These are phyloP conservation scores for Pseudonectria foliicola DNA, from an alignment of 2,329 filamentous ascomycete genomes.

Conservation along the genomic window DNA sequence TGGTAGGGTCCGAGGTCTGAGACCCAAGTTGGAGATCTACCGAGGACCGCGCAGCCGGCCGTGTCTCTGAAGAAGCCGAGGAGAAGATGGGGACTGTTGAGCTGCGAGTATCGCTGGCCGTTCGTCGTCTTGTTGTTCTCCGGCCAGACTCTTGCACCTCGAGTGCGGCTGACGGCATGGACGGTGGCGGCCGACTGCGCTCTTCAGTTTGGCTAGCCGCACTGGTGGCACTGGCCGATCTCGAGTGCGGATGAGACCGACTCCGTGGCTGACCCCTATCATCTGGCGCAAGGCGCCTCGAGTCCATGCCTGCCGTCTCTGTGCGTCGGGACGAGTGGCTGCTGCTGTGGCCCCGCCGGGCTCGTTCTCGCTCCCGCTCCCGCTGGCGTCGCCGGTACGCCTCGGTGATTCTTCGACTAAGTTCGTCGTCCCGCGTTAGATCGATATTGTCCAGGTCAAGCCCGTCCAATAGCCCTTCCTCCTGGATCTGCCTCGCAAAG, in stretches of 20 bases:
- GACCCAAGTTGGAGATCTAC: slow-evolving; percentile 52
- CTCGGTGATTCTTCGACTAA: slow-evolving; percentile 84
- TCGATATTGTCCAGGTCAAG: slow-evolving; percentile 86
- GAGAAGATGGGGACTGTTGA: slow-evolving; percentile 41
- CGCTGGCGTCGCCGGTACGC: slow-evolving; percentile 74
- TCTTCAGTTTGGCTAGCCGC: slow-evolving; percentile 37
- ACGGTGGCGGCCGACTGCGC: slow-evolving; percentile 43
- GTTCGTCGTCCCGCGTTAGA: slow-evolving; percentile 75
- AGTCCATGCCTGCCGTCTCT: slow-evolving; percentile 17
- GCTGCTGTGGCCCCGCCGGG: slow-evolving; percentile 36
- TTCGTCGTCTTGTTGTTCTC: slow-evolving; percentile 38
- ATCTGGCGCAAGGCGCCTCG: slow-evolving; percentile 22
- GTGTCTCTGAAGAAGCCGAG: slow-evolving; percentile 34
- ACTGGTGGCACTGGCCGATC: slow-evolving; percentile 40
- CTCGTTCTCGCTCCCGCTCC: slow-evolving; percentile 47
- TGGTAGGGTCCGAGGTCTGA: slow-evolving; percentile 30
- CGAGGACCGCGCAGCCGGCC: slow-evolving; percentile 53
- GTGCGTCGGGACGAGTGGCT: slow-evolving; percentile 27
- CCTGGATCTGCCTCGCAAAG: slow-evolving; percentile 80
- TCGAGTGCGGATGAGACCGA: slow-evolving; percentile 36
- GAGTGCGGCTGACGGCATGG: slow-evolving; percentile 19
- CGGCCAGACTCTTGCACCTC: slow-evolving; percentile 25
- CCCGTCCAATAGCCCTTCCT: slow-evolving; percentile 80
- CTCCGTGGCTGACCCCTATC: slow-evolving; percentile 20
- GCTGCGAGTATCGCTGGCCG: slow-evolving; percentile 49